Percentiles rank a stretch among this genome's conserved stretches.
Evolutionary conservation across 2,329 filamentous ascomycete species (phyloP).

Genomic region (Diaporthe ampelina): DNA sequence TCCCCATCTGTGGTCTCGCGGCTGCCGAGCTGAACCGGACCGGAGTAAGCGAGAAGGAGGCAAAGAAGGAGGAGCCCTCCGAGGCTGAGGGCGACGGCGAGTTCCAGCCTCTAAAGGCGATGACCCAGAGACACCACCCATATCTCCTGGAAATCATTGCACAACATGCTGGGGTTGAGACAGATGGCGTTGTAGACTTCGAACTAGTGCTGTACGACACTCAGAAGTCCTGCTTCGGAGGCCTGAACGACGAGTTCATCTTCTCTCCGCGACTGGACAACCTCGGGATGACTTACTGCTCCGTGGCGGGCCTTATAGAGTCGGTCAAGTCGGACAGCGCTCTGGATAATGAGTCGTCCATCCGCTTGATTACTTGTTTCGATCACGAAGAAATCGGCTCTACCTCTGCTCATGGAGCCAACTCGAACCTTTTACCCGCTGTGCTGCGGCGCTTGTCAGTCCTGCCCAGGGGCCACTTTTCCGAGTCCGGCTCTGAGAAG

Average conservation of each 20-base stretch:
- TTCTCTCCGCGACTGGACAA: constrained; percentile 98
- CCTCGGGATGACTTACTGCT: constrained; percentile 95
- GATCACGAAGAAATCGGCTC: constrained; percentile 99
- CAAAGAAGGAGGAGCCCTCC: constrained; percentile 53
- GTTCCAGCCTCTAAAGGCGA: constrained; percentile 82
- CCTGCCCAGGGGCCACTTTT: constrained; percentile 72
- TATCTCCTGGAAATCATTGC: constrained; percentile 89
- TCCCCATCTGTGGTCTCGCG: constrained; percentile 91
- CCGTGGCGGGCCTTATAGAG: constrained; percentile 85
- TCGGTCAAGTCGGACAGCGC: constrained; percentile 76
- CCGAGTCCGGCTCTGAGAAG: constrained; percentile 67
- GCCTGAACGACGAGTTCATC: constrained; percentile 93
- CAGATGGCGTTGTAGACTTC: constrained; percentile 87
- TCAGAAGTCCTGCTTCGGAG: constrained; percentile 89
- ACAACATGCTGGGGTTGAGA: constrained; percentile 78
- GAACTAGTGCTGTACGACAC: constrained; percentile 98
- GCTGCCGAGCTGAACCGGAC: constrained; percentile 89
- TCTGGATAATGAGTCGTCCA: constrained; percentile 82
- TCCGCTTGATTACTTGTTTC: constrained; percentile 94
- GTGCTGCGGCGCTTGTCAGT: constrained; percentile 89
- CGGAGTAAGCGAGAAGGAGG: constrained; percentile 62
- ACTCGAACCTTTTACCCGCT: constrained; percentile 90
- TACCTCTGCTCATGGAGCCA: constrained; percentile 90
- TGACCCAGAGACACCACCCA: constrained; percentile 89
- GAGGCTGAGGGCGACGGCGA: constrained; percentile 61